Percentiles rank a stretch among this genome's conserved stretches.
Evolutionary conservation across 2,329 filamentous ascomycete species (phyloP).

Genomic region (Aspergillus udagawae): DNA sequence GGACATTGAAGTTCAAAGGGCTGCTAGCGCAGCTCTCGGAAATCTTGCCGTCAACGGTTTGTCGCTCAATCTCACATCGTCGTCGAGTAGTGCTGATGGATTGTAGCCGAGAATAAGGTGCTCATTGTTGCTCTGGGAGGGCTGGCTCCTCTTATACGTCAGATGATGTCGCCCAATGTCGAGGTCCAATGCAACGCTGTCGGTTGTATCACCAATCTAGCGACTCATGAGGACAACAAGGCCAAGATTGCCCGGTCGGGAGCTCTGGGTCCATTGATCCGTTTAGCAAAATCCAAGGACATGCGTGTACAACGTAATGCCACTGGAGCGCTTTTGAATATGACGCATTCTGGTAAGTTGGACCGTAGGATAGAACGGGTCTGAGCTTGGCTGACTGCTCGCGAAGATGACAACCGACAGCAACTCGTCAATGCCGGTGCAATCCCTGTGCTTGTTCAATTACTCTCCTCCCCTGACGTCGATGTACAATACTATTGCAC

Average conservation of each 20-base stretch:
- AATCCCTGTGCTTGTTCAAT: constrained; percentile 94
- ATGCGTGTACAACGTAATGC: constrained; percentile 98
- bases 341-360: constrained; percentile 90
- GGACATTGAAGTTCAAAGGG: constrained; percentile 95
- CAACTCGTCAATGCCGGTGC: constrained; percentile 95
- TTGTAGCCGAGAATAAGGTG: constrained; percentile 93
- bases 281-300: constrained; percentile 92
- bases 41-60: constrained; percentile 95
- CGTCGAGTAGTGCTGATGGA: constrained; percentile 39
- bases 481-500: constrained; percentile 99
- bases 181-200: constrained; percentile 99
- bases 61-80: constrained; percentile 10
- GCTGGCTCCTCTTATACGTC: constrained; percentile 83
- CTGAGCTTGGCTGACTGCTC: constrained; percentile 17
- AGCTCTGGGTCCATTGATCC: constrained; percentile 83
- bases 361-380: neutral
- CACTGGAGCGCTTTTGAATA: constrained; percentile 92
- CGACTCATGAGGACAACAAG: constrained; percentile 98
- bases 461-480: constrained; percentile 87
- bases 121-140: constrained; percentile 90
- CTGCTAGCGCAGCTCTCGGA: constrained; percentile 90
- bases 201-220: constrained; percentile 96
- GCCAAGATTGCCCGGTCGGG: constrained; percentile 96
- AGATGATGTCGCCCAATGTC: constrained; percentile 97
- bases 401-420: constrained; percentile 87